These are phyloP conservation scores for Wickerhamomyces rabaulensis DNA, from an alignment of 805 yeast species.

Conservation along the genomic window DNA sequence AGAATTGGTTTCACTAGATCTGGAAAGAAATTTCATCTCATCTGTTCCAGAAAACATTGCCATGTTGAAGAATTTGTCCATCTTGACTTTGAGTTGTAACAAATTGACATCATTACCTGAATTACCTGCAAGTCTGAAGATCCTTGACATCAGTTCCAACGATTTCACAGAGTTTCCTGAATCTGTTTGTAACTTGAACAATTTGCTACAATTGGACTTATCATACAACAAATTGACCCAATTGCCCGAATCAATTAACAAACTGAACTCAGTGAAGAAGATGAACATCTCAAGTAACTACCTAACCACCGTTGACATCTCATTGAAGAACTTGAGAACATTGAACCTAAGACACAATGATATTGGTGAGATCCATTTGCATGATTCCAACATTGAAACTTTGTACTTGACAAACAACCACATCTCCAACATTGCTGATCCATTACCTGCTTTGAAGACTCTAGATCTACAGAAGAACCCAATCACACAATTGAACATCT, in stretches of 20 bases:
- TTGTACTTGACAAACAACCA: conserved; percentile 70
- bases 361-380: conserved; percentile 38
- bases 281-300: conserved; percentile 73
- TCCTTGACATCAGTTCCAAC: conserved; percentile 78
- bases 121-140: conserved; percentile 46
- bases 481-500: conserved; percentile 57
- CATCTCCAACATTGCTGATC: conserved; percentile 63
- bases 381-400: conserved; percentile 53
- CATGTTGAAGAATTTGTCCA: conserved; percentile 47
- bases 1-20: conserved; percentile 58
- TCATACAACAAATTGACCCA: conserved; percentile 69
- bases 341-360: conserved; percentile 76
- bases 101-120: conserved; percentile 59
- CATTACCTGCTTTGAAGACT: conserved; percentile 57
- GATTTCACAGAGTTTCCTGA: conserved; percentile 58
- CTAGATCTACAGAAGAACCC: conserved; percentile 81
- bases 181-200: conserved; percentile 52
- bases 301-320: conserved; percentile 34
- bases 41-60: conserved; percentile 54
- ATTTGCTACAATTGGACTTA: conserved; percentile 64
- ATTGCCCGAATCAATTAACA: conserved; percentile 58
- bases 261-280: conserved; percentile 55
- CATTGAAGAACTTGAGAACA: conserved; percentile 53
- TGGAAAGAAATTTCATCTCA: conserved; percentile 75
- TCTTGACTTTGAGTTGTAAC: conserved; percentile 69